These are phyloP conservation scores for Cornus suecica DNA, from an alignment of 148 eudicot species.

Conservation along the genomic window DNA sequence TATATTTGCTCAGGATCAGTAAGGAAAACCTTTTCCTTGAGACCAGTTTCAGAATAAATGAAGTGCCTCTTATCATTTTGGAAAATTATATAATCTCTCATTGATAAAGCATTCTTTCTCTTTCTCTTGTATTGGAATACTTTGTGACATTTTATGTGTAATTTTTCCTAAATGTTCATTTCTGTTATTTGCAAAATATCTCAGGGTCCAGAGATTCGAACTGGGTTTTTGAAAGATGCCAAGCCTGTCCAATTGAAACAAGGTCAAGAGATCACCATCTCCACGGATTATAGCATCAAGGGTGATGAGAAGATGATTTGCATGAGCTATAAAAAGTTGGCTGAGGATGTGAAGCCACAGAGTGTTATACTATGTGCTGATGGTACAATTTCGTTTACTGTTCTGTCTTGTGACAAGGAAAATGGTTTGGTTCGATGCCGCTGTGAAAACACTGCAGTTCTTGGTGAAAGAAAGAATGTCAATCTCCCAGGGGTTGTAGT, in stretches of 20 bases:
- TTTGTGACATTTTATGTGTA: not conserved
- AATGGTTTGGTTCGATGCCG: slow-evolving; percentile 44
- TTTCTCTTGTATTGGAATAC: not conserved
- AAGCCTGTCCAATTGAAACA: slow-evolving; percentile 46
- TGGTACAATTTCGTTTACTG: slow-evolving; percentile 49
- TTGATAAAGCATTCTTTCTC: not conserved
- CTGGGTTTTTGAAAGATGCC: slow-evolving; percentile 50
- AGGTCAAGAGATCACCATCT: slow-evolving; percentile 49
- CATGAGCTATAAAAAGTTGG: slow-evolving; percentile 59
- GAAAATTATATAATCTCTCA: not conserved
- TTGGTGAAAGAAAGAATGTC: slow-evolving; percentile 56
- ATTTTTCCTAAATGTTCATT: slow-evolving; percentile 1
- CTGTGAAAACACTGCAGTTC: slow-evolving; percentile 49
- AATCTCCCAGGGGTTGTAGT: slow-evolving; percentile 54
- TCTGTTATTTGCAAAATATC: not conserved
- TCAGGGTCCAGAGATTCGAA: slow-evolving; percentile 59
- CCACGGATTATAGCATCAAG: slow-evolving; percentile 47
- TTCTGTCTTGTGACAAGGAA: slow-evolving; percentile 38
- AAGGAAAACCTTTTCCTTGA: not conserved
- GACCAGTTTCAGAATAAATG: not conserved
- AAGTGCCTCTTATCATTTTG: not conserved
- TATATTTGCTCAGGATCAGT: not conserved
- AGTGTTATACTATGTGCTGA: slow-evolving; percentile 50
- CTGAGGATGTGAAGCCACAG: slow-evolving; percentile 43
- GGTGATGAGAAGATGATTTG: slow-evolving; percentile 47